These are phyloP conservation scores for Avena insularis DNA, from an alignment of 176 grass and related monocot genomes.

Conservation along the genomic window DNA sequence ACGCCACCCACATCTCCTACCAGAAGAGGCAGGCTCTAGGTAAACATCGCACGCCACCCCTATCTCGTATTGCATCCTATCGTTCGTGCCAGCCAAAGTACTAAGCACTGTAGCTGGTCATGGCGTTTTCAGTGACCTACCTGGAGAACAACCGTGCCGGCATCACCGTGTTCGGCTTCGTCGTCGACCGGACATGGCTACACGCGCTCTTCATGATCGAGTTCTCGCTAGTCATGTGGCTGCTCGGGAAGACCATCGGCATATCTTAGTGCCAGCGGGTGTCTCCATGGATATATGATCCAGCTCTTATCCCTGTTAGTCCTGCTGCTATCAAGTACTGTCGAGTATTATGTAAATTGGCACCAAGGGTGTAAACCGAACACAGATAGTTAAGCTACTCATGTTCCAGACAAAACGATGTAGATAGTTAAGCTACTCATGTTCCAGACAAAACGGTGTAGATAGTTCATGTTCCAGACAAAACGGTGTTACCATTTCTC, in stretches of 20 bases:
- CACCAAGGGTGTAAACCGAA: slow-evolving; percentile 23
- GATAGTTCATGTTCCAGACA: not conserved
- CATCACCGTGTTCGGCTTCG: slow-evolving; percentile 85
- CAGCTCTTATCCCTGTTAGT: not conserved
- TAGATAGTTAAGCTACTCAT: not conserved
- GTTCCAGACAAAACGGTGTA: not conserved
- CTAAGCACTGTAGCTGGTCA: slow-evolving; percentile 38
- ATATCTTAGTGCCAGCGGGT: slow-evolving; percentile 37
- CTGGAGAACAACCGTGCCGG: slow-evolving; percentile 91
- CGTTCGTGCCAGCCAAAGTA: not conserved
- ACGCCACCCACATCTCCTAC: slow-evolving; percentile 63
- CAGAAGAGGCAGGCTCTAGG: slow-evolving; percentile 93
- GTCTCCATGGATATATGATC: slow-evolving; percentile 14
- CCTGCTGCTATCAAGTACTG: not conserved
- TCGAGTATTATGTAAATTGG: not conserved
- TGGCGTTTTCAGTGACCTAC: slow-evolving; percentile 85
- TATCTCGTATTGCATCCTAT: not conserved
- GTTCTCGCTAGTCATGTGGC: slow-evolving; percentile 87
- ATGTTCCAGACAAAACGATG: not conserved
- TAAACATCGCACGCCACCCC: not conserved
- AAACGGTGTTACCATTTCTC: not conserved
- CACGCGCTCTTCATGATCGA: slow-evolving; percentile 88
- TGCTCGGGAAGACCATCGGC: slow-evolving; percentile 87
- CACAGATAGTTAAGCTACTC: not conserved
- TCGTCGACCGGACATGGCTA: slow-evolving; percentile 88